phyloP scores from a whole-genome alignment of 495 filamentous ascomycete species.

The Podospora conica region DNA sequence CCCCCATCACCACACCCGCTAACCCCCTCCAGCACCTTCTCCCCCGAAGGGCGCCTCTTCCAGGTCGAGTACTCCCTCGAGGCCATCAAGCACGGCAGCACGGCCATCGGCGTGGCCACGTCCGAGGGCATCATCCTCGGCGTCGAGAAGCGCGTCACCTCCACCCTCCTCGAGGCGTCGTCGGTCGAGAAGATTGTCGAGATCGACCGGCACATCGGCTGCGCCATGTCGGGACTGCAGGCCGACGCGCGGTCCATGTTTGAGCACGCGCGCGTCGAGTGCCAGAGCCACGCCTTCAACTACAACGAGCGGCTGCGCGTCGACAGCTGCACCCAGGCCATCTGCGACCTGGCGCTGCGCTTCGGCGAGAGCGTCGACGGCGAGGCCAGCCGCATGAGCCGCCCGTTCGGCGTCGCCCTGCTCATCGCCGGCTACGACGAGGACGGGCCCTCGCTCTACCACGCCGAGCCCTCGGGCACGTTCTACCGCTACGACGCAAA shows the following conservation, averaged over 20 bases:
- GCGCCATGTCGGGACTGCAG: conserved; percentile 96
- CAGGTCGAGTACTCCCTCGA: conserved; percentile 99
- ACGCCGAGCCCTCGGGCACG: conserved; percentile 94
- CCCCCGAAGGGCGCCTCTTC: conserved; percentile 98
- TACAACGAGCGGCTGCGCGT: conserved; percentile 90
- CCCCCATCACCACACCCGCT: background rate
- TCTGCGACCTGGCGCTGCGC: conserved; percentile 91
- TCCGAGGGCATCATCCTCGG: conserved; percentile 89
- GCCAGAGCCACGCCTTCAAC: conserved; percentile 93
- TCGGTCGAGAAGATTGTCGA: conserved; percentile 99
- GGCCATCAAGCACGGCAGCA: conserved; percentile 98
- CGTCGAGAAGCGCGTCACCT: conserved; percentile 98
- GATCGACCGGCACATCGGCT: conserved; percentile 96
- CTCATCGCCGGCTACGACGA: conserved; percentile 96
- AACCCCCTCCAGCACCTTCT: conserved; percentile 76
- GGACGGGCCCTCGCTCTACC: conserved; percentile 94
- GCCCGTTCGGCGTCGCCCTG: conserved; percentile 94
- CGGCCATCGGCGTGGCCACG: conserved; percentile 95
- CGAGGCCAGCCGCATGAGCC: conserved; percentile 96
- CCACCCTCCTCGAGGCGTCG: conserved; percentile 89
- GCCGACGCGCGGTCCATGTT: conserved; percentile 94
- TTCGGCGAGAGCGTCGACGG: conserved; percentile 97
- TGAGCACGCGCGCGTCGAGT: conserved; percentile 96
- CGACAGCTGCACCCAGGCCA: conserved; percentile 97
- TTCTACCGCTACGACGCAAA: conserved; percentile 99